Percentiles rank a stretch among this genome's conserved stretches.
phyloP scores from a whole-genome alignment of 192 early-diverging fungal genomes.

The Chytriomyces hyalinus region DNA sequence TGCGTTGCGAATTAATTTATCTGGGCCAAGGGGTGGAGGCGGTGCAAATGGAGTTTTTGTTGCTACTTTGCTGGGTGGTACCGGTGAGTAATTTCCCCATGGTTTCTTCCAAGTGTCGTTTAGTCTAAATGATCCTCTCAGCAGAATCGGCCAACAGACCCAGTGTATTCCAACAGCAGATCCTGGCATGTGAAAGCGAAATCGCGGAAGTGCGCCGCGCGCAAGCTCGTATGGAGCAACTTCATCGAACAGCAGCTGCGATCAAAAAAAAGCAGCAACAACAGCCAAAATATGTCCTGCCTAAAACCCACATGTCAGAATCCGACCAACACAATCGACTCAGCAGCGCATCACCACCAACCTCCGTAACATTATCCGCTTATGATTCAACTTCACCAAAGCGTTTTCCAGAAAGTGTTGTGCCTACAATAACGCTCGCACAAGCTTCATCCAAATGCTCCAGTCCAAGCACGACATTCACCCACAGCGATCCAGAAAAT shows the following conservation, averaged over 20 bases:
- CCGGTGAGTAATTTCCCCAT: no score
- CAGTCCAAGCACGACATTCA: no score
- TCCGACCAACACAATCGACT: neutral
- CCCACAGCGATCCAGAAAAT: no score
- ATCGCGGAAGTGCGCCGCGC: neutral
- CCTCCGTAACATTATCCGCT: neutral
- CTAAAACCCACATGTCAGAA: neutral
- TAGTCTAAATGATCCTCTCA: no score
- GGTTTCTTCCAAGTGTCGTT: no score
- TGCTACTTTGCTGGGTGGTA: neutral
- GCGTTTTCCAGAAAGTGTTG: no score
- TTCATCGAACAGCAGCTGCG: neutral
- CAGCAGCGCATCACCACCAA: neutral
- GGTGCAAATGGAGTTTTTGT: neutral
- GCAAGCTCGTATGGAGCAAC: neutral
- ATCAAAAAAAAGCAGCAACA: neutral
- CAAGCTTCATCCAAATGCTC: no score
- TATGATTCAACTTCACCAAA: neutral
- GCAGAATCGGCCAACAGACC: neutral
- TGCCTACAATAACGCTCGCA: no score
- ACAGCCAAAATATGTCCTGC: neutral
- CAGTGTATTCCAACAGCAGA: neutral
- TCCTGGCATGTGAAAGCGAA: conserved; percentile 1
- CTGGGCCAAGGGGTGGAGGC: neutral
- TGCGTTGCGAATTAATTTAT: neutral